These are phyloP conservation scores for Megacollybia marginata DNA, from an alignment of 768 basidiomycete species.

Conservation along the genomic window DNA sequence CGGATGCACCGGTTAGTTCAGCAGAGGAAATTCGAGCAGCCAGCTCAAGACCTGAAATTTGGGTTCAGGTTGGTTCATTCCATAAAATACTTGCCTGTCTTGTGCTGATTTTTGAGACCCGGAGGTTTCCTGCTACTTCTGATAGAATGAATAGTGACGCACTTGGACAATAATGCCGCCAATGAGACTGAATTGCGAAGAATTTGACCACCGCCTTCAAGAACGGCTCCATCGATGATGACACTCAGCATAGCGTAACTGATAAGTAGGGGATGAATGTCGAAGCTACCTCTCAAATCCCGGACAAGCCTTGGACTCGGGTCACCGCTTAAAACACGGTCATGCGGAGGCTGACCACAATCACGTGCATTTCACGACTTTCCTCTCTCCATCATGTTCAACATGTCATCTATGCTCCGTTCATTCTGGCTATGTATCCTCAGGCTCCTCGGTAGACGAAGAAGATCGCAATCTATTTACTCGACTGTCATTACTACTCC, in stretches of 20 bases:
- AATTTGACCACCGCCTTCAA: slow-evolving; percentile 67
- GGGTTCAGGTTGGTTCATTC: background rate
- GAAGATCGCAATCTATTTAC: too few species aligned
- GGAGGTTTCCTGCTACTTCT: slow-evolving; percentile 50
- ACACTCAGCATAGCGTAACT: background rate
- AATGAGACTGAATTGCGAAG: slow-evolving; percentile 62
- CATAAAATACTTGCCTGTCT: slow-evolving; percentile 37
- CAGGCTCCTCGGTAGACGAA: too few species aligned
- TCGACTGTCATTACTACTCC: too few species aligned
- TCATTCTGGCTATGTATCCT: background rate
- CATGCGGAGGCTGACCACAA: too few species aligned
- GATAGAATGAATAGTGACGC: slow-evolving; percentile 54
- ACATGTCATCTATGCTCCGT: background rate
- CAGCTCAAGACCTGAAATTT: slow-evolving; percentile 49
- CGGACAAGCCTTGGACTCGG: background rate
- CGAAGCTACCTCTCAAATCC: background rate
- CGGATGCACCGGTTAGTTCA: slow-evolving; percentile 45
- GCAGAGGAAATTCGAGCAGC: slow-evolving; percentile 55
- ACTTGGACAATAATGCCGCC: slow-evolving; percentile 56
- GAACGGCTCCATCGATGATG: slow-evolving; percentile 13
- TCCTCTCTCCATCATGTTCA: background rate
- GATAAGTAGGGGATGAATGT: background rate
- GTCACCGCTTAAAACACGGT: background rate
- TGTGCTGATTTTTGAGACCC: slow-evolving; percentile 69
- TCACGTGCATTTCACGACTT: background rate